Conservation (phyloP, 2,329 filamentous ascomycete genomes). For the Ascochyta rabiei region DNA sequence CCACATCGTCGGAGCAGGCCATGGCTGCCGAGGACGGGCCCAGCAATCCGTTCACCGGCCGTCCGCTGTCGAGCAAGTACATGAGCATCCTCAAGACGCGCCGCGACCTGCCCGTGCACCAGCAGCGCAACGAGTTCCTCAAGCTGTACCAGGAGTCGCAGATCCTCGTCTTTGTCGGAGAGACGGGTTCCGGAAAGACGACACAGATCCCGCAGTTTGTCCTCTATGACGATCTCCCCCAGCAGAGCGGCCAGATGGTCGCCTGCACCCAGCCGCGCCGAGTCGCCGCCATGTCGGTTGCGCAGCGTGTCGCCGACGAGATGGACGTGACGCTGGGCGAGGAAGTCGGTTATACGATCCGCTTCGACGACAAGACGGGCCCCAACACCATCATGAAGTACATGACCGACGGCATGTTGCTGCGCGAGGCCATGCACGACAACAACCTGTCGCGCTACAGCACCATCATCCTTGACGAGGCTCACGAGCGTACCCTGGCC, state of each 20-base stretch:
- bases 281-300: slow-evolving; percentile 96
- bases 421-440: slow-evolving; percentile 92
- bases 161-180: slow-evolving; percentile 97
- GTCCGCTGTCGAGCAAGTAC: slow-evolving; percentile 79
- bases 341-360: slow-evolving; percentile 95
- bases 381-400: slow-evolving; percentile 95
- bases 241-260: slow-evolving; percentile 84
- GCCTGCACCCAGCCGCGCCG: slow-evolving; percentile 97
- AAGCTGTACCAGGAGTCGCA: slow-evolving; percentile 91
- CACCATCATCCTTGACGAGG: slow-evolving; percentile 97
- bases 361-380: slow-evolving; percentile 93
- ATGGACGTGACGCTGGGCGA: slow-evolving; percentile 89
- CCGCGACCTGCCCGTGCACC: slow-evolving; percentile 86
- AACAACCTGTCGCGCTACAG: slow-evolving; percentile 88
- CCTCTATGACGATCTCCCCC: slow-evolving; percentile 92
- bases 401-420: slow-evolving; percentile 98
- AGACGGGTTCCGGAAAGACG: slow-evolving; percentile 99
- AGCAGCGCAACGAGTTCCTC: slow-evolving; percentile 93
- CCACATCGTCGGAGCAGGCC: slow-evolving; percentile 79
- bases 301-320: slow-evolving; percentile 94
- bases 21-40: slow-evolving; percentile 77
- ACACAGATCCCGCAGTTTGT: slow-evolving; percentile 99
- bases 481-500: slow-evolving; percentile 94
- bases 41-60: slow-evolving; percentile 82
- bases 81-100: slow-evolving; percentile 86